Conservation (phyloP, 805 yeast species). For the Candida dajiaensis region DNA sequence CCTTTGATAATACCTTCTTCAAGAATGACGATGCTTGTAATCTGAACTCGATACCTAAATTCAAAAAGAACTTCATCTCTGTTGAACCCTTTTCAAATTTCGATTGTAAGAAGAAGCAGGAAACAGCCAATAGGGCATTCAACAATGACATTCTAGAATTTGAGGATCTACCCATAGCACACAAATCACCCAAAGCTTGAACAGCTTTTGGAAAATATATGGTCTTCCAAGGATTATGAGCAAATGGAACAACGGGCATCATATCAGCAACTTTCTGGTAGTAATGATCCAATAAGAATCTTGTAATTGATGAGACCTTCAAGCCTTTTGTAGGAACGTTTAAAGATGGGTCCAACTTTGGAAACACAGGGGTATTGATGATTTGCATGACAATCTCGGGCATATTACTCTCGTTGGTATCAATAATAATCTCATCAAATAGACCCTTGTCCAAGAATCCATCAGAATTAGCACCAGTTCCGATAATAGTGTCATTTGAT, state of each 20-base stretch:
- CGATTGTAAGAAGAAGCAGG: constrained; percentile 75
- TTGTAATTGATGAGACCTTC: constrained; percentile 60
- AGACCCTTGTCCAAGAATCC: not conserved
- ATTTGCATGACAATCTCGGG: constrained; percentile 41
- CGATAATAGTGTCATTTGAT: not conserved
- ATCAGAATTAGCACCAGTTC: not conserved
- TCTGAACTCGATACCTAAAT: constrained; percentile 67
- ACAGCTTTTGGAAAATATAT: constrained; percentile 82
- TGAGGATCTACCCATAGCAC: constrained; percentile 67
- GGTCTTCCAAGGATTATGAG: constrained; percentile 83
- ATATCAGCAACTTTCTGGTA: constrained; percentile 71
- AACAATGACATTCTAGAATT: constrained; percentile 71
- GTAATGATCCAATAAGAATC: constrained; percentile 69
- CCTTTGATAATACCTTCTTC: constrained; percentile 44
- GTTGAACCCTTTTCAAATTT: constrained; percentile 62
- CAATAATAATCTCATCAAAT: constrained; percentile 10
- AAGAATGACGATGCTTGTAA: constrained; percentile 69
- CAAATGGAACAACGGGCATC: constrained; percentile 65
- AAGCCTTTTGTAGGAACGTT: constrained; percentile 55
- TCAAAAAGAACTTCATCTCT: constrained; percentile 63
- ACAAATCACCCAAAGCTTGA: constrained; percentile 75
- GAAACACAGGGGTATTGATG: constrained; percentile 27
- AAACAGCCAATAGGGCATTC: constrained; percentile 74
- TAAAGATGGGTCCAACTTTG: constrained; percentile 26
- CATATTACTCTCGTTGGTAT: constrained; percentile 36